A percentile compares a stretch with the other conserved stretches of the same genome.
phyloP scores from a whole-genome alignment of 495 filamentous ascomycete species.

The Recurvomyces mirabilis region DNA sequence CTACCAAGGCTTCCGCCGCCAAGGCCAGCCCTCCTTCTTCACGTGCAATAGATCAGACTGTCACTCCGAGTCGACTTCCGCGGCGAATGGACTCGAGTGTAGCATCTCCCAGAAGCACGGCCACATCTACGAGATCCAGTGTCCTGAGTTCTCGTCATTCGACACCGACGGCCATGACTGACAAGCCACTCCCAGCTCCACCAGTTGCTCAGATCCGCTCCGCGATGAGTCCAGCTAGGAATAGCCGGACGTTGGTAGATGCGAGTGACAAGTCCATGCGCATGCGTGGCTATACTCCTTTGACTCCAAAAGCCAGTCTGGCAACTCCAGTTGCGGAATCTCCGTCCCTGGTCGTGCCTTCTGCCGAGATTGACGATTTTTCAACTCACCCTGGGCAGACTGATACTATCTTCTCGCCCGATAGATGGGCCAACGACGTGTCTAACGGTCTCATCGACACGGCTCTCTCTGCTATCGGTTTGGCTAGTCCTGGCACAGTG shows the following conservation, averaged over 20 bases:
- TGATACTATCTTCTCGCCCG: no score
- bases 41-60: constrained; percentile 1
- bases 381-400: no score
- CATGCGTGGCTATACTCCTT: constrained; percentile 12
- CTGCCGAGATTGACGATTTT: no score
- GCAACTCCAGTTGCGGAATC: no score
- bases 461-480: no score
- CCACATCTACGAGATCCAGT: no score
- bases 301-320: constrained; percentile 9
- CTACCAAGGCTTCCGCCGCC: constrained; percentile 14
- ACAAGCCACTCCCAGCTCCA: constrained; percentile 17
- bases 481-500: no score
- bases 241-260: constrained; percentile 13
- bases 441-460: no score
- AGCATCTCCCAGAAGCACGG: not conserved
- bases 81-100: not conserved
- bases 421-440: no score
- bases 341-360: no score
- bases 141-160: no score
- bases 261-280: constrained; percentile 13
- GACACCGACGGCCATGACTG: no score
- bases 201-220: constrained; percentile 1
- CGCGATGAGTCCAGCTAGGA: constrained; percentile 5
- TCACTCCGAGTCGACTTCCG: constrained; percentile 1
- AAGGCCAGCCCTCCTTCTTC: constrained; percentile 4